These are phyloP conservation scores for Fagopyrum tataricum DNA, from an alignment of 148 eudicot species.

Conservation along the genomic window DNA sequence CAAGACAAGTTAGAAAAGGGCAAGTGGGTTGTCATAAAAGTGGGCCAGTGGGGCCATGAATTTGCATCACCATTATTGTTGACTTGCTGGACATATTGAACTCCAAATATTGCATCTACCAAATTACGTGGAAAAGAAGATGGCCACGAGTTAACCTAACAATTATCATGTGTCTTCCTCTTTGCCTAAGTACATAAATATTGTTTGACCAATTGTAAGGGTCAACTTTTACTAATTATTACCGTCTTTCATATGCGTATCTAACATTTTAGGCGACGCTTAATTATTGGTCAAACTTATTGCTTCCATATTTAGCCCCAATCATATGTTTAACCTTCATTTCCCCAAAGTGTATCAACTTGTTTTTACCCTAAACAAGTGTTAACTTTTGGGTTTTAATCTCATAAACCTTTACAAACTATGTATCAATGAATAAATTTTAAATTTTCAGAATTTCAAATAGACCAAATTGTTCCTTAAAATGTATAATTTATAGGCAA, in stretches of 20 bases:
- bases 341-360: too few species aligned
- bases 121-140: not conserved
- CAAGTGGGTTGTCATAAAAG: not conserved
- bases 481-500: too few species aligned
- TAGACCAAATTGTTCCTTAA: too few species aligned
- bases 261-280: conserved; percentile 2
- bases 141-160: conserved; percentile 12
- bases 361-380: too few species aligned
- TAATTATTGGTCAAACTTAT: not conserved
- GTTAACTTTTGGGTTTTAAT: too few species aligned
- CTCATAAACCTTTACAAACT: too few species aligned
- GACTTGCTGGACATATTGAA: not conserved
- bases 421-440: too few species aligned
- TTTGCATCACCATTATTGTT: not conserved
- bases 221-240: not conserved
- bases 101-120: not conserved
- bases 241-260: not conserved
- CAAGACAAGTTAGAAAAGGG: not conserved
- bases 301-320: not conserved
- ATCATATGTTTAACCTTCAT: too few species aligned
- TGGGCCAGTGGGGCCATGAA: not conserved
- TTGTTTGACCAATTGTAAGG: not conserved
- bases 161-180: not conserved
- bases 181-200: not conserved
- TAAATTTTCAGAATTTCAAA: too few species aligned